Percentiles rank a stretch among this genome's conserved stretches.
Conservation (phyloP, 805 yeast species). For the Vanderwaltozyma verrucispora region DNA sequence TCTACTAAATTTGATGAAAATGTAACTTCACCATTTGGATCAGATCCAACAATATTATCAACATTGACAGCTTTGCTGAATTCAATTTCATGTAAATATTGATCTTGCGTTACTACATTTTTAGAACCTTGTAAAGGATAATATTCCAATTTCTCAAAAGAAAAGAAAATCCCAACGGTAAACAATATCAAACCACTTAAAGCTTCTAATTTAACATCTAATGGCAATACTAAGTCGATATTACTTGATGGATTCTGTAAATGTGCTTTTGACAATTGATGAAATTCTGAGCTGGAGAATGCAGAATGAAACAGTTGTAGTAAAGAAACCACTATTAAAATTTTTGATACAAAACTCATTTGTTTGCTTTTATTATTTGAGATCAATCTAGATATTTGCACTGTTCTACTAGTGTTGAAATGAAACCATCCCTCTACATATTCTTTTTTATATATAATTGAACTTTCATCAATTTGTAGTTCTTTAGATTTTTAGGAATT, state of each 20-base stretch:
- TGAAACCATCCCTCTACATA: no score
- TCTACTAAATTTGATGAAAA: conserved; percentile 23
- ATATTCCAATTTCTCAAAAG: conserved; percentile 17
- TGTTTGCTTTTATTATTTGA: not conserved
- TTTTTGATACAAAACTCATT: conserved; percentile 12
- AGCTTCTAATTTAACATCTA: conserved; percentile 24
- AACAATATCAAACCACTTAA: conserved; percentile 17
- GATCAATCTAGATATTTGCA: no score
- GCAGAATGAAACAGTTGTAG: conserved; percentile 23
- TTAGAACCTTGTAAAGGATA: conserved; percentile 14
- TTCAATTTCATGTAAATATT: conserved; percentile 22
- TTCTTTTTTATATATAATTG: no score
- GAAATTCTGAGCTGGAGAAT: conserved; percentile 27
- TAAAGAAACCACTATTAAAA: conserved; percentile 8
- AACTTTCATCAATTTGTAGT: no score
- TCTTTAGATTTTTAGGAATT: no score
- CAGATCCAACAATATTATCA: conserved; percentile 21
- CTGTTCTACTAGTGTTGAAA: no score
- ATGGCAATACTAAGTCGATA: conserved; percentile 10
- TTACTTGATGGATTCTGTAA: conserved; percentile 2
- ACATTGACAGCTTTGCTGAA: conserved; percentile 23
- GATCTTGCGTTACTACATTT: conserved; percentile 8
- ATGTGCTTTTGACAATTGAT: conserved; percentile 14
- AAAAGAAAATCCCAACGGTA: conserved; percentile 15
- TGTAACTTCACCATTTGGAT: conserved; percentile 22